phyloP scores from a whole-genome alignment of 2,329 filamentous ascomycete genomes.

The Dothideomycetes sp. region DNA sequence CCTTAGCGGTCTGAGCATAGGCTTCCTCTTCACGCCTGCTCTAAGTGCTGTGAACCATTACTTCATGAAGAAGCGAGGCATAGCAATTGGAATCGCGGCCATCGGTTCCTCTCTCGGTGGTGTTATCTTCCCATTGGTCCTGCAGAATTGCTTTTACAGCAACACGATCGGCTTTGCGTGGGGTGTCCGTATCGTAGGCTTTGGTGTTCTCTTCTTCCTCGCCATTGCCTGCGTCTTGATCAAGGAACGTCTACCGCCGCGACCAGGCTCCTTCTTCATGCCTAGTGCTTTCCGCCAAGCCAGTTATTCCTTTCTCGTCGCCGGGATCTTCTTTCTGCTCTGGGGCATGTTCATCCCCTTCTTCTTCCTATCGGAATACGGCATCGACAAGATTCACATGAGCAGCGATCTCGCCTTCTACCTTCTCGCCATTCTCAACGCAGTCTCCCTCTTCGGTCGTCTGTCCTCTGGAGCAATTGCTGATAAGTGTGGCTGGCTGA shows the following conservation, averaged over 20 bases:
- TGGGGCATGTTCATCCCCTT: slow-evolving; percentile 28
- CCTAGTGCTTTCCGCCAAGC: slow-evolving; percentile 27
- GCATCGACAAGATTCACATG: slow-evolving; percentile 40
- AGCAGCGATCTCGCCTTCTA: slow-evolving; percentile 46
- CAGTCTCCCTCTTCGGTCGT: slow-evolving; percentile 44
- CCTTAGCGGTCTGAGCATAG: slow-evolving; percentile 40
- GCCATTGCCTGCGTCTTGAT: slow-evolving; percentile 8
- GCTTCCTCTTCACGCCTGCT: slow-evolving; percentile 49
- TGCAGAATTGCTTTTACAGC: slow-evolving; percentile 29
- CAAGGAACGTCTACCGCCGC: slow-evolving; percentile 5
- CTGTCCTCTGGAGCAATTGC: slow-evolving; percentile 45
- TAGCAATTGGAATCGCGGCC: slow-evolving; percentile 47
- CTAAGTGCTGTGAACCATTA: slow-evolving; percentile 55
- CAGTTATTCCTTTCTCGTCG: slow-evolving; percentile 29
- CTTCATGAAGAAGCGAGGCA: slow-evolving; percentile 40
- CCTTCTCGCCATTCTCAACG: slow-evolving; percentile 53
- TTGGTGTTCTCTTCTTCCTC: slow-evolving; percentile 18
- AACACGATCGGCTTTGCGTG: slow-evolving; percentile 44
- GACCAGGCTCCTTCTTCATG: slow-evolving; percentile 7
- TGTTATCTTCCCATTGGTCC: slow-evolving; percentile 39
- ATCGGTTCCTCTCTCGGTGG: slow-evolving; percentile 40
- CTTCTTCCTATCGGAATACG: slow-evolving; percentile 48
- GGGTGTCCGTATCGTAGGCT: slow-evolving; percentile 38
- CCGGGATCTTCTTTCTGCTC: slow-evolving; percentile 35
- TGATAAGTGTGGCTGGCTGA: slow-evolving; percentile 44